Evolutionary conservation across 2,329 filamentous ascomycete species (phyloP).

Genomic region (Pseudogymnoascus sp.): DNA sequence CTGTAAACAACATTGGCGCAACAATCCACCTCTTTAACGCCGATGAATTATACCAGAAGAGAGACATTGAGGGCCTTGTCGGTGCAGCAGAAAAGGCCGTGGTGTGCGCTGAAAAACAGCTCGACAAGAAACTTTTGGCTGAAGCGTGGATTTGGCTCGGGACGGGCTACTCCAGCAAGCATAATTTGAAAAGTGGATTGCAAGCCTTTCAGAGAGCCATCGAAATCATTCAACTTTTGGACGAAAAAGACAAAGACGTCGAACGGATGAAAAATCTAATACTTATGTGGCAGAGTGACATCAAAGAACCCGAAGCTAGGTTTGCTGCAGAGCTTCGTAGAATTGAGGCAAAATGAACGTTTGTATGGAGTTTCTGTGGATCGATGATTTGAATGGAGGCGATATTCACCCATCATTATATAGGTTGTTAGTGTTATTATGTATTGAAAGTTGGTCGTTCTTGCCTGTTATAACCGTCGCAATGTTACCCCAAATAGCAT

Average conservation of each 20-base stretch:
- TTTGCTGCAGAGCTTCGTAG: neutral
- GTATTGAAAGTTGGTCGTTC: neutral
- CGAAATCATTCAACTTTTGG: neutral
- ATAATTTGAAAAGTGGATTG: neutral
- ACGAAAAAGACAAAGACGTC: neutral
- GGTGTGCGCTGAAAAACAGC: neutral
- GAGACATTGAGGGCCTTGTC: neutral
- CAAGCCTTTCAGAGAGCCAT: neutral
- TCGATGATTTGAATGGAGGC: too few relatives aligned
- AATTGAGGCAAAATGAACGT: neutral
- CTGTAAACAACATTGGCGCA: neutral
- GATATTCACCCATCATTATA: neutral
- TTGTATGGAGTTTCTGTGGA: neutral
- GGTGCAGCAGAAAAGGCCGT: neutral
- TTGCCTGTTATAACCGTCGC: neutral
- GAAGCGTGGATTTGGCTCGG: neutral
- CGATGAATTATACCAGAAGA: neutral
- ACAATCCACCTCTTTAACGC: neutral
- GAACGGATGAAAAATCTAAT: neutral
- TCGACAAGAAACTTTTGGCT: neutral
- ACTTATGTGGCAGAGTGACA: neutral
- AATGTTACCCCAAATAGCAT: neutral
- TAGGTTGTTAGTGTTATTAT: neutral
- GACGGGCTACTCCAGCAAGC: neutral
- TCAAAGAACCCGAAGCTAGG: neutral